Evolutionary conservation across 2,329 filamentous ascomycete species (phyloP), one percentile per base, ranked within the genome.

Genomic region (Monosporascus sp.): DNA sequence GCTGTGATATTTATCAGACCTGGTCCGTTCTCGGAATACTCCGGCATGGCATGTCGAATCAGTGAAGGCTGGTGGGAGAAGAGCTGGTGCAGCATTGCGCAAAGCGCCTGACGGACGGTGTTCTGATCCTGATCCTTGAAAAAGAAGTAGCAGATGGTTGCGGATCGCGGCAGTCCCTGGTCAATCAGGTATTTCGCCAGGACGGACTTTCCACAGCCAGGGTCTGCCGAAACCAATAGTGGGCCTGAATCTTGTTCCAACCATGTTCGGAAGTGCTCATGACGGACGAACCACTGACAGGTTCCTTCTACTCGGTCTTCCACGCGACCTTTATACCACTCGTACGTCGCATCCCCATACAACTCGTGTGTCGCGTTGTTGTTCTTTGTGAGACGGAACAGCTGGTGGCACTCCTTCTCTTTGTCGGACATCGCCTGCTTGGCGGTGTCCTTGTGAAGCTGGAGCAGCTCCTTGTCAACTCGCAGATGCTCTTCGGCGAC

Each of bases 121-220:
- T 71, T 65, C 46, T 74, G 71, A 39, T 68, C 63, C 51, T 67
- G 55, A 37, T 71, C 68, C 52, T 73, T 73, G 59, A 75, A 75
- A 52, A 75, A 76, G 53, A 73, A 75, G 60, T 75, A 75, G 56
- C 70, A 73, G 3, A 71, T 61, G 1, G 62, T 65, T 51, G 56
- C 46, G 3, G 52, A 46, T 5, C 18, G 17, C 1, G 27, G 27
- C 27, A 72, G 54, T 6, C 41, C 50, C 6, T 62, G 35, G 43
- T 71, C 64, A 18, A 71, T 55, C 0, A 73, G 61, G 45, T 65
- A 66, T 44, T 62, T 68, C 8, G 71, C 64, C 37, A 74, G 48
- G 27, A 68, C 69, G 0, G 70, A 73, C 54, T 73, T 73, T 3
- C 71, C 69, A 48, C 68, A 74, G 0, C 70, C 71, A 24, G 70